A percentile compares a stretch with the other conserved stretches of the same genome.
Evolutionary conservation across 257 asterid species (phyloP).

Genomic region (Avicennia marina): DNA sequence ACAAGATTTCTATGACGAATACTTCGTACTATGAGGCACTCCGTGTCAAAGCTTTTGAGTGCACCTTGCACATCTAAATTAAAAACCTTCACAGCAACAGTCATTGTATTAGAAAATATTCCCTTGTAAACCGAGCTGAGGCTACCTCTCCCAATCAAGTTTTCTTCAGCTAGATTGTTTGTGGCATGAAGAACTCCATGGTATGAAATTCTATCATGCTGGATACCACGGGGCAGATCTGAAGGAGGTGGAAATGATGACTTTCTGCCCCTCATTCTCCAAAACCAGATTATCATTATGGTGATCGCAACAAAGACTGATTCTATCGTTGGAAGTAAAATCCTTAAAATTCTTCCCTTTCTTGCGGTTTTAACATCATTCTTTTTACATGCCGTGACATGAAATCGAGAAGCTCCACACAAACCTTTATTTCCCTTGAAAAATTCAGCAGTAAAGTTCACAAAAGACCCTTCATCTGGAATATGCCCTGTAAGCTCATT

Average conservation of each 20-base stretch:
- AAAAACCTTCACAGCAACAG: background rate
- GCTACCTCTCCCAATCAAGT: background rate
- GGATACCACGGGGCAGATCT: background rate
- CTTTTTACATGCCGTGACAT: background rate
- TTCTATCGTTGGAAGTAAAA: background rate
- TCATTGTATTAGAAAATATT: too few relatives aligned
- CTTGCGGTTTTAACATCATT: background rate
- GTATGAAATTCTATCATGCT: background rate
- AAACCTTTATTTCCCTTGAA: background rate
- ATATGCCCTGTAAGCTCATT: background rate
- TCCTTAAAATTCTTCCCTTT: background rate
- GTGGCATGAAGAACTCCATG: background rate
- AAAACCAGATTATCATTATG: background rate
- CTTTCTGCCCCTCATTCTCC: background rate
- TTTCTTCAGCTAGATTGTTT: background rate
- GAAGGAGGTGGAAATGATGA: background rate
- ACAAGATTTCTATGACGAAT: slow-evolving; percentile 4
- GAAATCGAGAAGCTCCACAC: background rate
- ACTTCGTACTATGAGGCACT: background rate
- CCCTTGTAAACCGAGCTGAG: background rate
- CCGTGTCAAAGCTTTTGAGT: background rate
- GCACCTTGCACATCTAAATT: background rate
- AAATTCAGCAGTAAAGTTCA: background rate
- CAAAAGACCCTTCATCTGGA: background rate
- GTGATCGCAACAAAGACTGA: background rate